Conservation (phyloP, 2,329 filamentous ascomycete species). For the Meredithiella fracta region DNA sequence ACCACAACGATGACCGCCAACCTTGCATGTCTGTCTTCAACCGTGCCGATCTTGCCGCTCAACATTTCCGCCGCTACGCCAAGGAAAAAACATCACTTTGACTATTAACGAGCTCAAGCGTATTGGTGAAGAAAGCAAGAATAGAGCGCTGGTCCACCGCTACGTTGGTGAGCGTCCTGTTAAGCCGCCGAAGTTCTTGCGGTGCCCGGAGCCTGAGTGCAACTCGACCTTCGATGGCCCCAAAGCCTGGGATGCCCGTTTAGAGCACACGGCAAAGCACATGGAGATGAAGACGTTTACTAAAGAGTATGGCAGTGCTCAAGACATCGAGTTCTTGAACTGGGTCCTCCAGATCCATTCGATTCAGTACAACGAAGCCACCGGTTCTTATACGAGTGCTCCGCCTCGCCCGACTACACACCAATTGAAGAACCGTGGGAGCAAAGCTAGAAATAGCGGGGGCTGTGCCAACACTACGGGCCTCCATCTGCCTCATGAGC, state of each 20-base stretch:
- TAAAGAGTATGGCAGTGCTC: background rate
- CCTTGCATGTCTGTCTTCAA: slow-evolving; percentile 50
- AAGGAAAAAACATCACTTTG: slow-evolving; percentile 30
- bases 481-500: background rate
- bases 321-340: background rate
- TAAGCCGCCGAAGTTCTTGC: slow-evolving; percentile 23
- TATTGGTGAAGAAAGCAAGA: slow-evolving; percentile 24
- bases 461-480: background rate
- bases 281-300: slow-evolving; percentile 36
- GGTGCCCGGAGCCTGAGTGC: slow-evolving; percentile 49
- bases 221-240: slow-evolving; percentile 38
- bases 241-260: slow-evolving; percentile 59
- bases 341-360: background rate
- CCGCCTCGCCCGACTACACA: slow-evolving; percentile 7
- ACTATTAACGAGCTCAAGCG: slow-evolving; percentile 23
- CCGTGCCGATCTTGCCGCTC: slow-evolving; percentile 79
- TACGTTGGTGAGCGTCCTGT: background rate
- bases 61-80: slow-evolving; percentile 73
- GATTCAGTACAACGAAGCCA: background rate
- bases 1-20: slow-evolving; percentile 18
- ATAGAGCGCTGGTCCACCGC: background rate
- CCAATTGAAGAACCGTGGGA: background rate
- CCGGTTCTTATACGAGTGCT: background rate
- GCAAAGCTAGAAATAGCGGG: background rate
- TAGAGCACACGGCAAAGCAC: slow-evolving; percentile 78